These are phyloP conservation scores for Tilletia walkeri DNA, from an alignment of 1,284 basidiomycete genomes.

Conservation along the genomic window DNA sequence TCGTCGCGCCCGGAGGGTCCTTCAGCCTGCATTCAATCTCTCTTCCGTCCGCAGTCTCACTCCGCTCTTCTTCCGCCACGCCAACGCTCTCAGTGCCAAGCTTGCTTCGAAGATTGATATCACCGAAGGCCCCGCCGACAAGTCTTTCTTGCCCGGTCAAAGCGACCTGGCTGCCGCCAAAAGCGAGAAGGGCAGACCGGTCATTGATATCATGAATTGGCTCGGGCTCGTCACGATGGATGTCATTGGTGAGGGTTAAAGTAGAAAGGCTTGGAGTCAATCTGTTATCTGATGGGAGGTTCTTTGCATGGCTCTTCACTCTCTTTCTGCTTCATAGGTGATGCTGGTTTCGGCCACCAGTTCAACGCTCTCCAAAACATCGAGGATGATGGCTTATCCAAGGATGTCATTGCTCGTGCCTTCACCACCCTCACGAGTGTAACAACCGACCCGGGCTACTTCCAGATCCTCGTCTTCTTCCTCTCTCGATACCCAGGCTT, in stretches of 20 bases:
- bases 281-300: too few species aligned
- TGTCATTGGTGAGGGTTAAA: slow-evolving; percentile 42
- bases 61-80: slow-evolving; percentile 40
- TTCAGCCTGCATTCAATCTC: slow-evolving; percentile 48
- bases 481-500: slow-evolving; percentile 6
- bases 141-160: slow-evolving; percentile 14
- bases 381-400: background rate
- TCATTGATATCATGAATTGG: slow-evolving; percentile 38
- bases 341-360: background rate
- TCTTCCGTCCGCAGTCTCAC: slow-evolving; percentile 40
- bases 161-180: background rate
- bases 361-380: slow-evolving; percentile 5
- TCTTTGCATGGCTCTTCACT: background rate
- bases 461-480: slow-evolving; percentile 13
- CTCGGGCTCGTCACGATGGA: slow-evolving; percentile 38
- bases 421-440: background rate
- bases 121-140: background rate
- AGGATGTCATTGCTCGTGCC: slow-evolving; percentile 6
- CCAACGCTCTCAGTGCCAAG: slow-evolving; percentile 26
- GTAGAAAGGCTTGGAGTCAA: too few species aligned
- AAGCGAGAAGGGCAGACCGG: slow-evolving; percentile 20
- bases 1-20: slow-evolving; percentile 41
- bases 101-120: slow-evolving; percentile 32
- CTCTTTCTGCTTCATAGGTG: background rate
- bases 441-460: background rate